A percentile compares a stretch with the other conserved stretches of the same genome.
These are phyloP conservation scores for Yamadazyma friedrichii DNA, from an alignment of 1,139 yeast genomes.

Conservation along the genomic window DNA sequence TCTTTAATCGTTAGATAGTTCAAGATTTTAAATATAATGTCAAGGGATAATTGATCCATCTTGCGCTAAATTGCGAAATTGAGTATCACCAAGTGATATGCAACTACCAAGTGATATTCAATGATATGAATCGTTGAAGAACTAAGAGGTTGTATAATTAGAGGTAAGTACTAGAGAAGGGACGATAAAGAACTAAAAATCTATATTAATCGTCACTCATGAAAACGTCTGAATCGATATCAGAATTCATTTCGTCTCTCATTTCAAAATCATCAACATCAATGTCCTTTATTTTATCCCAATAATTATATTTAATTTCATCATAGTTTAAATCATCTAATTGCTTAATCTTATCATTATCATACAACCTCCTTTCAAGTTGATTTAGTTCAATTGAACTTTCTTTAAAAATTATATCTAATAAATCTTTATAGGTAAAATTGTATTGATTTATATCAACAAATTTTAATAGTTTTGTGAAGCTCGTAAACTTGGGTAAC, in stretches of 20 bases:
- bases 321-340: slow-evolving; percentile 11
- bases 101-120: too few species aligned
- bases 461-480: slow-evolving; percentile 18
- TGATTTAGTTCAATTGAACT: slow-evolving; percentile 23
- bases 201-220: slow-evolving; percentile 3
- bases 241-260: slow-evolving; percentile 17
- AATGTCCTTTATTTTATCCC: slow-evolving; percentile 32
- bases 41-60: slow-evolving; percentile 22
- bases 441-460: slow-evolving; percentile 13
- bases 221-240: slow-evolving; percentile 4
- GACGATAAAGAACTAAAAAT: too few species aligned
- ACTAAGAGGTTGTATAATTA: neutral
- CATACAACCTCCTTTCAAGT: slow-evolving; percentile 2
- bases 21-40: slow-evolving; percentile 25
- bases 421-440: slow-evolving; percentile 24
- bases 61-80: neutral
- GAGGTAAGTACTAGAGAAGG: neutral
- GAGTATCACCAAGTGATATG: neutral
- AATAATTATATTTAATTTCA: slow-evolving; percentile 33
- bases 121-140: too few species aligned
- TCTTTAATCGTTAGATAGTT: slow-evolving; percentile 22
- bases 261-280: slow-evolving; percentile 26
- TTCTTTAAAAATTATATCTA: slow-evolving; percentile 27
- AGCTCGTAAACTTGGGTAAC: slow-evolving; percentile 22
- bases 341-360: slow-evolving; percentile 6